phyloP scores from a whole-genome alignment of 1,284 basidiomycete genomes.

The Inonotus obliquus region DNA sequence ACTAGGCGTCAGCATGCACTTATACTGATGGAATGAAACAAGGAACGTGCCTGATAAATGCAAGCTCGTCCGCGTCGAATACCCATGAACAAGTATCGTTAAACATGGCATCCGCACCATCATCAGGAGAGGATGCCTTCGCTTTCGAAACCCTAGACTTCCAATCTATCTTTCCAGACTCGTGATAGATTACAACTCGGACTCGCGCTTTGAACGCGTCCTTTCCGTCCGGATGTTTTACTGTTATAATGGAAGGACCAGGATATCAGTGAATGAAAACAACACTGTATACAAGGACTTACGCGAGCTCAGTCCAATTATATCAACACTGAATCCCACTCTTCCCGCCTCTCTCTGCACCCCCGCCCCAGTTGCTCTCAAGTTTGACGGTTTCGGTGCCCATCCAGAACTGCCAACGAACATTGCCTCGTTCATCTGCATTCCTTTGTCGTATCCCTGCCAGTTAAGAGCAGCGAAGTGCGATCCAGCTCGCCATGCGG shows the following conservation, averaged over 20 bases:
- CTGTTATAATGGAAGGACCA: constrained; percentile 24
- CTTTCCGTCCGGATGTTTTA: constrained; percentile 36
- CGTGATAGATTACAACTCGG: constrained; percentile 38
- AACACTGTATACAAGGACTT: constrained; percentile 24
- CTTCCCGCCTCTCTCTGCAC: constrained; percentile 21
- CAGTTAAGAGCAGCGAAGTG: constrained; percentile 65
- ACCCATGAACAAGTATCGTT: constrained; percentile 43
- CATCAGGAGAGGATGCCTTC: constrained; percentile 28
- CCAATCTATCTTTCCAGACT: constrained; percentile 36
- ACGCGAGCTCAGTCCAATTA: constrained; percentile 46
- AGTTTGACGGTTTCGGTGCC: constrained; percentile 44
- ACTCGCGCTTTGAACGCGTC: constrained; percentile 38
- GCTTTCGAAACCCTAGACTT: constrained; percentile 35
- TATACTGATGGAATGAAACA: not conserved
- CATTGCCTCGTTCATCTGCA: constrained; percentile 60
- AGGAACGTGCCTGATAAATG: constrained; percentile 42
- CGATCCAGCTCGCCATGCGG: constrained; percentile 55
- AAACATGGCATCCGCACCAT: constrained; percentile 38
- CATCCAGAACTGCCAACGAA: constrained; percentile 56
- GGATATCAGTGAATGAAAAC: not conserved
- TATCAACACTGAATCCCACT: constrained; percentile 31
- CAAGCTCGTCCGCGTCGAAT: constrained; percentile 43
- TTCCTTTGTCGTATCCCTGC: constrained; percentile 47
- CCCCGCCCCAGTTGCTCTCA: constrained; percentile 22
- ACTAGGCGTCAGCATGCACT: not conserved